Base-by-base conservation (phyloP, 345 rosid species). In the Populus alba region DNA sequence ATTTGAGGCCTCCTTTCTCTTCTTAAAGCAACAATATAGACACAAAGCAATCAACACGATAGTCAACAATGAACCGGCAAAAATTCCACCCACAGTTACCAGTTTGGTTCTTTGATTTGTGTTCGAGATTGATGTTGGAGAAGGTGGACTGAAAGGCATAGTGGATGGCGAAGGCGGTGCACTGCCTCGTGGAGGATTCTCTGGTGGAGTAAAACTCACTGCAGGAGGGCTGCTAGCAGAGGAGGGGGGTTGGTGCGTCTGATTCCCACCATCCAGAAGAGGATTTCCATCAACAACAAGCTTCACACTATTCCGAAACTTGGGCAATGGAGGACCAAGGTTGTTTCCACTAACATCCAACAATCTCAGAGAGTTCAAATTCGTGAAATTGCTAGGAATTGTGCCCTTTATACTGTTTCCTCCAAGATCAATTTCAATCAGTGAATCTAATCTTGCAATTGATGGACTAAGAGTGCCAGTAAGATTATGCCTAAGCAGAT, bases 381-480 rank as follows among this genome's bases (percentile, higher is more conserved):
- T 73, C 0, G 91, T 85, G 2, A 80, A 83, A 63, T 83, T 88
- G 68, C 20, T 78, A 23, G 89, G 89, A 75, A 88, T 74, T 59
- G 73, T 63, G 61, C 91, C 89, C 47, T 63, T 72, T 18, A 88
- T 38, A 16, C 68, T 62, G 76, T 88, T 88, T 27, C 71, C 82
- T 65, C 73, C 85, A 41, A 88, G 85, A 73, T 79, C 85, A 49
- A 88, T 77, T 62, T 86, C 86, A 20, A 76, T 62, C 81, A 88
- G 47, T n/a, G 91, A 88, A 76, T 77, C 84, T 35, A 88, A 78
- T 55, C 65, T 73, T 16, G 79, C 87, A 62, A 87, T 23, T 2
- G 83, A 80, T 71, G 91, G 85, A 76, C 86, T 83, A 71, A 88
- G 83, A 67, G 77, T 78, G 33, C 89, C 91, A 47, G 66, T 85